Percentiles rank a stretch among this genome's conserved stretches.
Conservation (phyloP, 1,139 yeast genomes). For the Scheffersomyces parashehatae region DNA sequence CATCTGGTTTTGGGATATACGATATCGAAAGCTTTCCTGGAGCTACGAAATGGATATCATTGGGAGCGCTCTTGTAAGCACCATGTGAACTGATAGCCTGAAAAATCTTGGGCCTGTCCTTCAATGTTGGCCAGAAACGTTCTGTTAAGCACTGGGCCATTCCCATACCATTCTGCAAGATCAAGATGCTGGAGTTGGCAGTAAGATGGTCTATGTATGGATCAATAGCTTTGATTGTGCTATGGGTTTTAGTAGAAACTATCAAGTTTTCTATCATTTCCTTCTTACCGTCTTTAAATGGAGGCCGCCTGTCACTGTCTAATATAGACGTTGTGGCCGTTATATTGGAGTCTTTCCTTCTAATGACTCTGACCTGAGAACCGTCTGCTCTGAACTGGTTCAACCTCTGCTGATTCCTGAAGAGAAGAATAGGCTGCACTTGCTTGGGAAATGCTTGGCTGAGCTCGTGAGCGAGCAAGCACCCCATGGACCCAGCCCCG, state of each 20-base stretch:
- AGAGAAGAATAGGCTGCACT: constrained; percentile 36
- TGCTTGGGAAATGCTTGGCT: constrained; percentile 26
- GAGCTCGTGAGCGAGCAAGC: constrained; percentile 41
- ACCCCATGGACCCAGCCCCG: constrained; percentile 50
- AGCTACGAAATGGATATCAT: constrained; percentile 66
- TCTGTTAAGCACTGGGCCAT: constrained; percentile 53
- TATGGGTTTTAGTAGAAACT: constrained; percentile 65
- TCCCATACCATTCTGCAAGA: constrained; percentile 84
- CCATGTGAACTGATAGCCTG: constrained; percentile 88
- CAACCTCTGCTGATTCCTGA: constrained; percentile 39
- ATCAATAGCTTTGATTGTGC: constrained; percentile 47
- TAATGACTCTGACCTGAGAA: constrained; percentile 31
- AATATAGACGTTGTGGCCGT: constrained; percentile 12
- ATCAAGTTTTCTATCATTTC: constrained; percentile 50
- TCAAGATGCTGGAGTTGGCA: constrained; percentile 52
- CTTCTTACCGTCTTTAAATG: constrained; percentile 5
- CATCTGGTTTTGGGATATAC: constrained; percentile 12
- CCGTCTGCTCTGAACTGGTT: constrained; percentile 41
- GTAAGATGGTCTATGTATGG: constrained; percentile 43
- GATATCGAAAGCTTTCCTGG: constrained; percentile 60
- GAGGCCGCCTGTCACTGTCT: constrained; percentile 12
- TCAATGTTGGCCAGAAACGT: constrained; percentile 53
- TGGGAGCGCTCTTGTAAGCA: constrained; percentile 49
- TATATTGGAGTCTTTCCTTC: constrained; percentile 17
- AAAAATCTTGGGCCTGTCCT: constrained; percentile 54